Conservation (phyloP, 306 rosid species). For the Citrullus colocynthis region DNA sequence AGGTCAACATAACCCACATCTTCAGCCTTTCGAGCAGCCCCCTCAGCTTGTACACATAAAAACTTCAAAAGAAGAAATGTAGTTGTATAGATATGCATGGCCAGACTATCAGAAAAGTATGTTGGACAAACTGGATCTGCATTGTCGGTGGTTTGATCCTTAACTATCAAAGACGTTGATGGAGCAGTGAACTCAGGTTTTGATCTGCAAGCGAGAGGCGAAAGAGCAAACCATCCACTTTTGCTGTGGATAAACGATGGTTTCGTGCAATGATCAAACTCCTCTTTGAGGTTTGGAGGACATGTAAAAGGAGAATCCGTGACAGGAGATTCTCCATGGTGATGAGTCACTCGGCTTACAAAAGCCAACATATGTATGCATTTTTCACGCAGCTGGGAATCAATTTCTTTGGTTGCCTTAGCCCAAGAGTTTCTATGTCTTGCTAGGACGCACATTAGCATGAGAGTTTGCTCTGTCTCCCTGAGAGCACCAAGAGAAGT, state of each 20-base stretch:
- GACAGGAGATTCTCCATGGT: conserved; percentile 41
- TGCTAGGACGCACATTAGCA: conserved; percentile 76
- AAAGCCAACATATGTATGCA: conserved; percentile 90
- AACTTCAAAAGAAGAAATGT: conserved; percentile 70
- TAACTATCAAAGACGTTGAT: conserved; percentile 27
- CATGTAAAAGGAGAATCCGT: conserved; percentile 48
- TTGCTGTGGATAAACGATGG: conserved; percentile 57
- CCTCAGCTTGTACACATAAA: conserved; percentile 82
- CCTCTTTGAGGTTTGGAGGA: conserved; percentile 71
- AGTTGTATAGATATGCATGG: conserved; percentile 59
- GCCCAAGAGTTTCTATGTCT: conserved; percentile 77
- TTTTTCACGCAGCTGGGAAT: conserved; percentile 71
- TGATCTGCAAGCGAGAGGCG: conserved; percentile 53
- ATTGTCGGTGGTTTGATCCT: conserved; percentile 35
- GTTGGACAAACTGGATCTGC: conserved; percentile 32
- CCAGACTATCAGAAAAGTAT: conserved; percentile 59
- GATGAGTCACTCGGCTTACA: conserved; percentile 67
- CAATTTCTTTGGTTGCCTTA: conserved; percentile 56
- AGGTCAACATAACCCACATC: conserved; percentile 88
- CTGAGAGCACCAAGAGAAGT: conserved; percentile 50
- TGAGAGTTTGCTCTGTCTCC: conserved; percentile 74
- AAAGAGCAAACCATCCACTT: conserved; percentile 84
- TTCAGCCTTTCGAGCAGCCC: conserved; percentile 85
- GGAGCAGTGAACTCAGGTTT: conserved; percentile 38
- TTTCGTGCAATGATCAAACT: conserved; percentile 46